Evolutionary conservation across 2,329 filamentous ascomycete species (phyloP), one percentile per base, ranked within the genome.

Genomic region (Helotiales sp.): DNA sequence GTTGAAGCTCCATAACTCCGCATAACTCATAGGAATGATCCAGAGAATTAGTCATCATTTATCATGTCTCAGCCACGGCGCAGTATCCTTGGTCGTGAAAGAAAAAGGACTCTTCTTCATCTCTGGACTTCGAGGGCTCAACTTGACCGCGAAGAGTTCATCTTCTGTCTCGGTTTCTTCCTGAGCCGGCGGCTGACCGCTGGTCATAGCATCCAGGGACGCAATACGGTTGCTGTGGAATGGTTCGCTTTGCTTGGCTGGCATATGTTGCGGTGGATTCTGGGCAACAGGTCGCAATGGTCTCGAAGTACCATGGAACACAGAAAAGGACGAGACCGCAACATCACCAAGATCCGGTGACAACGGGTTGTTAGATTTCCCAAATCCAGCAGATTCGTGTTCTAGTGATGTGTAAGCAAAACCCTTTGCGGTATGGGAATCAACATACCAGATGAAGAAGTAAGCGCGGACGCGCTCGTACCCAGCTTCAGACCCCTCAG

Each of bases 41-140:
- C 5, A 52, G 22, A 9, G 46, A 31, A 53, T 54, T 22, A 52
- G 31, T 34, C 58, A 48, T 66, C 42, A 68, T 51, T 63, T 55
- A 44, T 59, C 54, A 36, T 50, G 55, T 54, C 66, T 67, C 54
- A 66, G 31, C 62, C 70, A 71, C 3, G 67, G 67, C 24, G 63
- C 63, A 25, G 66, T 66, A 49, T 71, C 68, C 54, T 64, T 66
- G 3, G 61, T 63, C 25, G 69, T 58, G 46, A 83, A 74, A 66
- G 82, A 85, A 69, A 96, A 97, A 0, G 91, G 92, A 69, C 90
- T 93, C 66, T 86, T 90, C 53, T 86, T 85, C 79, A 95, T 91
- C 65, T 96, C 91, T 0, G 92, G 92, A 67, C 90, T 93, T 51
- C 92, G 81, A 1, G 92, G 92, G 68, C 90, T 93, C 75, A 96